Conservation (phyloP, 1,284 basidiomycete genomes). For the Ceratobasidium sp. region DNA sequence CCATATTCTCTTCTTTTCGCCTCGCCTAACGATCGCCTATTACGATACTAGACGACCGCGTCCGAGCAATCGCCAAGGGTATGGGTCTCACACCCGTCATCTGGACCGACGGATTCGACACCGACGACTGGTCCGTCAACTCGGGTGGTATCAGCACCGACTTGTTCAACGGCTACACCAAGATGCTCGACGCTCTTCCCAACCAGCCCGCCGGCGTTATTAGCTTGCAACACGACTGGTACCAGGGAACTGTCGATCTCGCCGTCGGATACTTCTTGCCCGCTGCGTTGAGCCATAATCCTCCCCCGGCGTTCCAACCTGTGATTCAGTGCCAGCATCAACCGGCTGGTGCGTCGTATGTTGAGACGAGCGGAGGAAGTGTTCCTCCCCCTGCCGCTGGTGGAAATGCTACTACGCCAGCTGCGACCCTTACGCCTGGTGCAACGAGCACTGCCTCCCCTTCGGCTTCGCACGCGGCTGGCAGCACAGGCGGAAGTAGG, state of each 20-base stretch:
- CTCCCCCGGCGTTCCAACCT: slow-evolving; percentile 64
- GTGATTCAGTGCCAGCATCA: slow-evolving; percentile 75
- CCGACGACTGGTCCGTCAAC: slow-evolving; percentile 85
- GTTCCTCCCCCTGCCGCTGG: slow-evolving; percentile 57
- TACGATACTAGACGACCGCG: slow-evolving; percentile 76
- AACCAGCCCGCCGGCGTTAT: slow-evolving; percentile 75
- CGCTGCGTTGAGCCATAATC: slow-evolving; percentile 70
- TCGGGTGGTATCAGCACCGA: slow-evolving; percentile 75
- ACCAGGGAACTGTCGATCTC: slow-evolving; percentile 83
- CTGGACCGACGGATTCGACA: slow-evolving; percentile 82
- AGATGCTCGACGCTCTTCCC: slow-evolving; percentile 58
- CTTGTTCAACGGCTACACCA: slow-evolving; percentile 64
- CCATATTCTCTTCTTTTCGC: slow-evolving; percentile 62
- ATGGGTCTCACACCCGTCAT: slow-evolving; percentile 86
- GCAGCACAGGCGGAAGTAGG: not conserved
- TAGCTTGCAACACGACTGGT: slow-evolving; percentile 90
- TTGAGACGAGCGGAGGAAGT: slow-evolving; percentile 60
- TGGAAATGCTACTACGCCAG: slow-evolving; percentile 53
- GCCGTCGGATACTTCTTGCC: slow-evolving; percentile 89
- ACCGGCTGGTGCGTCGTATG: slow-evolving; percentile 70
- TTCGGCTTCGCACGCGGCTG: not conserved
- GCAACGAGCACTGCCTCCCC: slow-evolving; percentile 1
- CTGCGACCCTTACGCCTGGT: not conserved
- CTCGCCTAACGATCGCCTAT: slow-evolving; percentile 53
- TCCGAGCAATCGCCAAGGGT: slow-evolving; percentile 83